Percentiles rank a stretch among this genome's conserved stretches.
Conservation (phyloP, 768 basidiomycete genomes). For the Tylopilus felleus region DNA sequence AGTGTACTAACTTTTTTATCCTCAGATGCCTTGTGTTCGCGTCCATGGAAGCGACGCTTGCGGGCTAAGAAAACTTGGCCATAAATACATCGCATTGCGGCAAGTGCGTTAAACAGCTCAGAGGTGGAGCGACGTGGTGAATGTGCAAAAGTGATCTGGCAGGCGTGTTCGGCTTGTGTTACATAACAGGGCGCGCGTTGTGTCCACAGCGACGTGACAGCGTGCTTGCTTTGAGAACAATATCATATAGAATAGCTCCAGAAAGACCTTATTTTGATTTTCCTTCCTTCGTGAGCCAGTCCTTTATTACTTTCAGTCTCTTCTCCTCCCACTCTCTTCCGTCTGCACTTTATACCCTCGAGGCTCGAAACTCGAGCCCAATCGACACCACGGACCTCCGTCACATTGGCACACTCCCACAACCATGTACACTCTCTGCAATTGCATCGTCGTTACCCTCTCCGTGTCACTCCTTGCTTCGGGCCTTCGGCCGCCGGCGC, state of each 20-base stretch:
- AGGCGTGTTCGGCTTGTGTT: not conserved
- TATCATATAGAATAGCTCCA: not conserved
- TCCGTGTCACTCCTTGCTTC: constrained; percentile 11
- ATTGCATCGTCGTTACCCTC: constrained; percentile 1
- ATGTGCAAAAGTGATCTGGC: too few relatives aligned
- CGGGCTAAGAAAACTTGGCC: not conserved
- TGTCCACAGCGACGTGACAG: too few relatives aligned
- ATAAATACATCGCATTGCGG: not conserved
- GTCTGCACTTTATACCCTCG: not conserved
- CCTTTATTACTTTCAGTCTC: not conserved
- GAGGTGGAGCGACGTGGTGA: not conserved
- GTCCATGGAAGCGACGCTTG: not conserved
- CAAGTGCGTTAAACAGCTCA: too few relatives aligned
- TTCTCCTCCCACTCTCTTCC: not conserved
- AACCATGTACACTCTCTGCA: constrained; percentile 2
- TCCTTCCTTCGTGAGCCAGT: constrained; percentile 4
- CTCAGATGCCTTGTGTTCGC: too few relatives aligned
- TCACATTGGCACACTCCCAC: not conserved
- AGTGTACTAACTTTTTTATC: too few relatives aligned
- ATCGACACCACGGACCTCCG: not conserved
- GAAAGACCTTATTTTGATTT: not conserved
- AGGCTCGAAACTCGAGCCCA: too few relatives aligned
- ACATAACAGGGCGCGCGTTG: too few relatives aligned
- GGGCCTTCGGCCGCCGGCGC: not conserved
- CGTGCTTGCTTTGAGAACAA: not conserved